phyloP scores from a whole-genome alignment of 78 protist genomes.

The Dictyostelium citrinum region DNA sequence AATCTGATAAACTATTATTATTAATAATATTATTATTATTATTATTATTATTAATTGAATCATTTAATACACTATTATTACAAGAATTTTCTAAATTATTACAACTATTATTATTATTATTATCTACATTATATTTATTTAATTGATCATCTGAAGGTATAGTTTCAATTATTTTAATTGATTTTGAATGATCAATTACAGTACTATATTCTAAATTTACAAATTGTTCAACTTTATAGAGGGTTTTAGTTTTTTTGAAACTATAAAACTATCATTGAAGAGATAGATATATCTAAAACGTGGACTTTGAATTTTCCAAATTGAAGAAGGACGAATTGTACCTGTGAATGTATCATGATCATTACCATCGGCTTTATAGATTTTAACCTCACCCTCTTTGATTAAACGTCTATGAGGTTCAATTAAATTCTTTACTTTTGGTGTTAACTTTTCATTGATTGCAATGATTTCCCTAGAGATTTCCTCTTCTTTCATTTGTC shows the following conservation, averaged over 20 bases:
- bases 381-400: conserved; percentile 52
- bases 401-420: conserved; percentile 68
- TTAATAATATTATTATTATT: background rate
- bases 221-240: conserved; percentile 26
- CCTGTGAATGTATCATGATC: conserved; percentile 30
- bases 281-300: background rate
- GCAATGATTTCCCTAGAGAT: conserved; percentile 1
- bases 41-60: background rate
- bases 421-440: conserved; percentile 17
- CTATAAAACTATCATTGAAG: conserved; percentile 31
- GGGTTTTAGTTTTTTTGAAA: conserved; percentile 44
- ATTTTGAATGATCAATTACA: background rate
- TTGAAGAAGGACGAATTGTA: conserved; percentile 14
- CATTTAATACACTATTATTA: background rate
- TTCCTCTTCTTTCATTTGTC: conserved; percentile 61
- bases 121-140: background rate
- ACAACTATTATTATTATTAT: background rate
- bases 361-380: conserved; percentile 30
- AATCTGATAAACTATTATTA: background rate
- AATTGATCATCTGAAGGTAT: background rate
- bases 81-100: background rate
- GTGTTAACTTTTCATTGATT: conserved; percentile 32
- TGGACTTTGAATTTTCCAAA: background rate
- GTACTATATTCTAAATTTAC: conserved; percentile 44
- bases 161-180: background rate